These are phyloP conservation scores for Gillenia trifoliata DNA, from an alignment of 306 rosid genomes.

Conservation along the genomic window DNA sequence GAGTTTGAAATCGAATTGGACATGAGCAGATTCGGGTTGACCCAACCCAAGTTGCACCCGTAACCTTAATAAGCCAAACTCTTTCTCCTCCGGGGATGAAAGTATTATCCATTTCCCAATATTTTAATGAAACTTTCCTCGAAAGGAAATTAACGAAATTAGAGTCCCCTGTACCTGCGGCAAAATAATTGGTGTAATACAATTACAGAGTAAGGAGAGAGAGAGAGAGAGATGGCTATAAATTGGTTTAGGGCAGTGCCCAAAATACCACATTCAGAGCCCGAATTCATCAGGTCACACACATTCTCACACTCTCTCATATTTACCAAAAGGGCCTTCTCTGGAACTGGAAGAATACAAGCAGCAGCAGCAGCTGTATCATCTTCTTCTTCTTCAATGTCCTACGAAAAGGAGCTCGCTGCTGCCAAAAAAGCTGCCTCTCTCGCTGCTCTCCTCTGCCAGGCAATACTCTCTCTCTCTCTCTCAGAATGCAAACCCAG, in stretches of 20 bases:
- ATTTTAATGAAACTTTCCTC: too few relatives aligned
- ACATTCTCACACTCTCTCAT: background rate
- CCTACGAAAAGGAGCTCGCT: constrained; percentile 81
- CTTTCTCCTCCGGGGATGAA: too few relatives aligned
- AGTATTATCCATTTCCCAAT: too few relatives aligned
- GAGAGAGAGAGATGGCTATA: constrained; percentile 13
- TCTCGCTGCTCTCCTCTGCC: constrained; percentile 85
- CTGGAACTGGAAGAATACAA: background rate
- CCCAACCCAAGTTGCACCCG: too few relatives aligned
- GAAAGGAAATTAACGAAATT: too few relatives aligned
- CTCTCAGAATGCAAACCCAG: background rate
- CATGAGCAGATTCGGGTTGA: too few relatives aligned
- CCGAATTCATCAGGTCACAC: constrained; percentile 16
- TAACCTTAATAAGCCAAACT: too few relatives aligned
- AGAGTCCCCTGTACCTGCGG: too few relatives aligned
- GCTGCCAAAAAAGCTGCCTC: constrained; percentile 90
- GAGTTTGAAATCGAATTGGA: too few relatives aligned
- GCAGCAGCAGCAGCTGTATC: background rate
- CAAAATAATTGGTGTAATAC: too few relatives aligned
- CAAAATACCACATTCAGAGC: constrained; percentile 19
- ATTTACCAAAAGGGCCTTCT: constrained; percentile 8
- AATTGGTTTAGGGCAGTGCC: constrained; percentile 21
- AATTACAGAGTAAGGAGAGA: too few relatives aligned
- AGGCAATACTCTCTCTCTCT: constrained; percentile 37
- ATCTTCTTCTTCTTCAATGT: constrained; percentile 43